Evolutionary conservation across 768 basidiomycete genomes (phyloP).

Genomic region (Suillus paluster): DNA sequence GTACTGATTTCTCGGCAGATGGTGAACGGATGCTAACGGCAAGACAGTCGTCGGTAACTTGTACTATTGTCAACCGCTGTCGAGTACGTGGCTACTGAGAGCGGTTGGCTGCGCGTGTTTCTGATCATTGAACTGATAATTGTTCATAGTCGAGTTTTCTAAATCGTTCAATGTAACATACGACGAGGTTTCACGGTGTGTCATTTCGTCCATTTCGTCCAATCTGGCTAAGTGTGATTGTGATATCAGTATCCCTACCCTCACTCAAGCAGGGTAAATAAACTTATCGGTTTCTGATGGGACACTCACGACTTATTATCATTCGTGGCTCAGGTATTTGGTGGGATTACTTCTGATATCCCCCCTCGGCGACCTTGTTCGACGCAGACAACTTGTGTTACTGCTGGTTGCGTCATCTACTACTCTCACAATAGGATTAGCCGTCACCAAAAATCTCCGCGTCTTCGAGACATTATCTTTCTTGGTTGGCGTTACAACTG

Average conservation of each 20-base stretch:
- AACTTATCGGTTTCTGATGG: not conserved
- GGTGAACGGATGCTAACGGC: not conserved
- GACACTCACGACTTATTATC: conserved; percentile 5
- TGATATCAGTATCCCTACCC: conserved; percentile 54
- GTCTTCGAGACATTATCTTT: conserved; percentile 73
- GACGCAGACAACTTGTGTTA: conserved; percentile 72
- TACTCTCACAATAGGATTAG: conserved; percentile 70
- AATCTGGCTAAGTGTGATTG: conserved; percentile 18
- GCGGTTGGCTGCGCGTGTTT: not conserved
- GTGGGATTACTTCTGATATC: conserved; percentile 74
- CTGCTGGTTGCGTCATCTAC: conserved; percentile 56
- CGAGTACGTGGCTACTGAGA: conserved; percentile 50
- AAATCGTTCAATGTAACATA: conserved; percentile 45
- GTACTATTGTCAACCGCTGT: conserved; percentile 82
- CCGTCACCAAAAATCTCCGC: conserved; percentile 59
- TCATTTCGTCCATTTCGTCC: not conserved
- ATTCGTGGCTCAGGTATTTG: conserved; percentile 60
- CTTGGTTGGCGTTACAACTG: conserved; percentile 71
- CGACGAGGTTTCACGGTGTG: conserved; percentile 37
- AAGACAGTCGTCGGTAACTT: conserved; percentile 68
- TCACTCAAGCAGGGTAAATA: conserved; percentile 67
- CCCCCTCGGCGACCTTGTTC: conserved; percentile 83
- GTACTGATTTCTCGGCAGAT: conserved; percentile 17
- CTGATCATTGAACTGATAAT: not conserved
- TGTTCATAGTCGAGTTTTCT: conserved; percentile 36